These are phyloP conservation scores for Lactifluus hygrophoroides DNA, from an alignment of 768 basidiomycete species.

Conservation along the genomic window DNA sequence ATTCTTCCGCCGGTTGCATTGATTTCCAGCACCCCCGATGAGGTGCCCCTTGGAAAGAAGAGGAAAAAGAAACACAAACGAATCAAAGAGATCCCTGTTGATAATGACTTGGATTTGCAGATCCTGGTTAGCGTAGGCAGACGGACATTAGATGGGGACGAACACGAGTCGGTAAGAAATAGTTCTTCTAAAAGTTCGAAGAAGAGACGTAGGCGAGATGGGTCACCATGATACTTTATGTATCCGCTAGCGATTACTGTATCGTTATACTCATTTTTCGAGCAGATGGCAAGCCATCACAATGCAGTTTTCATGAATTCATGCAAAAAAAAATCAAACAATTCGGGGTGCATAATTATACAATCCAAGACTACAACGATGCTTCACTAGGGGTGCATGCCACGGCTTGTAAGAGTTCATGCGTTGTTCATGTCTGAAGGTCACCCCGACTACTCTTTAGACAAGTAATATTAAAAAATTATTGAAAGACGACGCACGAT, in stretches of 20 bases:
- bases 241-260: not conserved
- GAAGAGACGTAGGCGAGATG: conserved; percentile 9
- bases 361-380: conserved; percentile 18
- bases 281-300: not conserved
- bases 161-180: not conserved
- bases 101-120: not conserved
- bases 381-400: conserved; percentile 11
- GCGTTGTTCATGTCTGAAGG: conserved; percentile 15
- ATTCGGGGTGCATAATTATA: conserved; percentile 16
- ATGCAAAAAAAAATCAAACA: conserved; percentile 11
- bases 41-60: not conserved
- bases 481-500: not conserved
- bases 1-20: too few species aligned
- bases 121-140: not conserved
- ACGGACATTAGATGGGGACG: not conserved
- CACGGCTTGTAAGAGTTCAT: conserved; percentile 12
- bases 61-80: conserved; percentile 17
- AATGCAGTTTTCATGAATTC: not conserved
- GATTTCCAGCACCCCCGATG: too few species aligned
- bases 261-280: not conserved
- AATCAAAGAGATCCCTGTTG: not conserved
- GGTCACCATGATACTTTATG: not conserved
- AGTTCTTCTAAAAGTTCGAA: not conserved
- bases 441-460: not conserved
- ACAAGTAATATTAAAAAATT: not conserved